Evolutionary conservation across 306 rosid species (phyloP).

Genomic region (Lathyrus aphaca): DNA sequence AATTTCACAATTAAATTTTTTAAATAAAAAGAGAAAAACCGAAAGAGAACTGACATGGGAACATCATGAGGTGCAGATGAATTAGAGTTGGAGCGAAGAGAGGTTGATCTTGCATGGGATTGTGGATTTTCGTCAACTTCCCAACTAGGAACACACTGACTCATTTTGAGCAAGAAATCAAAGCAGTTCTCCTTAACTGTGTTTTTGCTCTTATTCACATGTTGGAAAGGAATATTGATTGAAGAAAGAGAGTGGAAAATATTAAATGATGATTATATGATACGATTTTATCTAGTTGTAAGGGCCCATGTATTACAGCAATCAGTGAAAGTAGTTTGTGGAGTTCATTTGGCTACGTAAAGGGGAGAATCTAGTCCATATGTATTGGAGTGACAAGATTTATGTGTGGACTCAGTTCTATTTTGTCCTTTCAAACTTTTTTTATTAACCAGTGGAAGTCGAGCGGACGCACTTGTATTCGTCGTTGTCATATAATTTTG

Average conservation of each 20-base stretch:
- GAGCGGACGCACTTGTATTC: too few species aligned
- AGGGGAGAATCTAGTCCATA: conserved; percentile 53
- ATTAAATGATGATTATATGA: conserved; percentile 1
- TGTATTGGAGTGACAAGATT: conserved; percentile 31
- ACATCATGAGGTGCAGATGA: conserved; percentile 54
- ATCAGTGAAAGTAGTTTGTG: conserved; percentile 39
- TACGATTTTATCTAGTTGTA: conserved; percentile 19
- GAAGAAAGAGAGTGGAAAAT: neutral
- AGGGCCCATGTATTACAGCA: conserved; percentile 11
- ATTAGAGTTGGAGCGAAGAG: conserved; percentile 58
- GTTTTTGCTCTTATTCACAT: conserved; percentile 1
- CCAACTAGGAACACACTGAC: conserved; percentile 92
- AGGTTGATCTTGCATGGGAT: conserved; percentile 32
- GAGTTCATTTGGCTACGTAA: conserved; percentile 34
- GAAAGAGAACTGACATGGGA: conserved; percentile 47
- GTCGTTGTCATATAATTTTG: too few species aligned
- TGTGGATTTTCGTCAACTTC: conserved; percentile 55
- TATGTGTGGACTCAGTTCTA: conserved; percentile 28
- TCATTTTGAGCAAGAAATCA: conserved; percentile 51
- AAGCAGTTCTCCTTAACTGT: neutral
- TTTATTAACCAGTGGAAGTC: too few species aligned
- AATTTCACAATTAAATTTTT: neutral
- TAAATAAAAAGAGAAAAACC: neutral
- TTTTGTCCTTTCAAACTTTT: conserved; percentile 30
- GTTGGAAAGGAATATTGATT: neutral